Percentiles rank a stretch among this genome's conserved stretches.
Evolutionary conservation across 1,139 yeast species (phyloP).

Genomic region (Zygoascus hellenicus): DNA sequence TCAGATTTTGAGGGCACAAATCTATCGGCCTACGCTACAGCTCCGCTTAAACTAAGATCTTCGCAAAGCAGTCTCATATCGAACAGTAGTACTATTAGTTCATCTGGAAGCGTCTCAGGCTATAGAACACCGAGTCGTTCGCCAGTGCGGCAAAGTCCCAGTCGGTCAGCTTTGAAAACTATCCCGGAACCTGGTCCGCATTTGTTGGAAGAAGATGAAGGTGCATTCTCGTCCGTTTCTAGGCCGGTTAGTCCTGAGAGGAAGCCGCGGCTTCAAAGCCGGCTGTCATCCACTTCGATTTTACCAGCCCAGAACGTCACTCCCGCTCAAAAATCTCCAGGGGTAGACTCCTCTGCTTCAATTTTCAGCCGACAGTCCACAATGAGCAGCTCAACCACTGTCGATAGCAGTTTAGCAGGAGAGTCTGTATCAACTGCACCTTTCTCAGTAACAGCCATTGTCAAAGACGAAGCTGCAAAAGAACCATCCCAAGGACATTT

Average conservation of each 20-base stretch:
- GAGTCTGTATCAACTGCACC: constrained; percentile 1
- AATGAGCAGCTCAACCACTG: constrained; percentile 1
- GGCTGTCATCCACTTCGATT: background rate
- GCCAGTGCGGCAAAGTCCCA: background rate
- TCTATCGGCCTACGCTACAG: background rate
- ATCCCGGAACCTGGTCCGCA: constrained; percentile 8
- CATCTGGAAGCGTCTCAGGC: constrained; percentile 2
- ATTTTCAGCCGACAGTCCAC: constrained; percentile 9
- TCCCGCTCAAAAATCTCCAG: background rate
- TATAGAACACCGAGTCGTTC: background rate
- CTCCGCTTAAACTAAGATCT: background rate
- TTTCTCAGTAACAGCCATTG: constrained; percentile 2
- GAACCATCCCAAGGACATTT: constrained; percentile 2
- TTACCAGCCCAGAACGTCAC: background rate
- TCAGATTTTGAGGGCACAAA: background rate
- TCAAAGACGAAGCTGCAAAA: constrained; percentile 2
- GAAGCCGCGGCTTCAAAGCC: background rate
- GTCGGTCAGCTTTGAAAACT: constrained; percentile 4
- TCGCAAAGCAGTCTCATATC: background rate
- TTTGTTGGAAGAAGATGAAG: background rate
- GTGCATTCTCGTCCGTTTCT: background rate
- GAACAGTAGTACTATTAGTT: background rate
- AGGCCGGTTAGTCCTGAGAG: background rate
- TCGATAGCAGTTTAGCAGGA: constrained; percentile 1
- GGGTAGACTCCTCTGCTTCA: constrained; percentile 1